phyloP scores from a whole-genome alignment of 306 rosid genomes.

The Delonix regia region DNA sequence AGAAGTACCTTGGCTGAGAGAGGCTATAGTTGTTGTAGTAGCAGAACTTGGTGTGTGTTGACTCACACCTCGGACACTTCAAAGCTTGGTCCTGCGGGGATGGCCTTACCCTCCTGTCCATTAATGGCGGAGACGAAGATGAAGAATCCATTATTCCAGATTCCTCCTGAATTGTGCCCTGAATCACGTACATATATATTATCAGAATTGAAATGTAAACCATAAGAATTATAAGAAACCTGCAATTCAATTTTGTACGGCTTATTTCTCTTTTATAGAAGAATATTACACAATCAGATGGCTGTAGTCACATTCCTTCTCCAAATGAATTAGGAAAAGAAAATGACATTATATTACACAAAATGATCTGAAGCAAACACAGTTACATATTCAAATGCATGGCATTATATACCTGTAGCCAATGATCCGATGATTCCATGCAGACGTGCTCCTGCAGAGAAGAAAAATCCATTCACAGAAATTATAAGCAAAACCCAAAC shows the following conservation, averaged over 20 bases:
- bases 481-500: not conserved
- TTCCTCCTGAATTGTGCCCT: conserved; percentile 65
- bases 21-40: conserved; percentile 90
- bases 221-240: no score
- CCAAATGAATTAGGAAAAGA: no score
- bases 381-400: not conserved
- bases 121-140: conserved; percentile 36
- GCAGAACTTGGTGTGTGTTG: conserved; percentile 81
- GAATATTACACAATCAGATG: no score
- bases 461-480: conserved; percentile 54
- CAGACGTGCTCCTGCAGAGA: conserved; percentile 62
- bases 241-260: no score
- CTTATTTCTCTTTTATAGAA: no score
- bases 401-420: conserved; percentile 64
- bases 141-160: conserved; percentile 67
- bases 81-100: conserved; percentile 63
- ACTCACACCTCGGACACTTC: conserved; percentile 80
- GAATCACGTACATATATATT: not conserved
- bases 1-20: conserved; percentile 83
- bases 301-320: no score
- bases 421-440: conserved; percentile 77
- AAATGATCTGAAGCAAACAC: not conserved
- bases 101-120: conserved; percentile 45
- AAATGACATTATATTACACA: not conserved
- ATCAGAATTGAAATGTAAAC: no score